Evolutionary conservation across 345 rosid species (phyloP).

Genomic region (Corymbia maculata): DNA sequence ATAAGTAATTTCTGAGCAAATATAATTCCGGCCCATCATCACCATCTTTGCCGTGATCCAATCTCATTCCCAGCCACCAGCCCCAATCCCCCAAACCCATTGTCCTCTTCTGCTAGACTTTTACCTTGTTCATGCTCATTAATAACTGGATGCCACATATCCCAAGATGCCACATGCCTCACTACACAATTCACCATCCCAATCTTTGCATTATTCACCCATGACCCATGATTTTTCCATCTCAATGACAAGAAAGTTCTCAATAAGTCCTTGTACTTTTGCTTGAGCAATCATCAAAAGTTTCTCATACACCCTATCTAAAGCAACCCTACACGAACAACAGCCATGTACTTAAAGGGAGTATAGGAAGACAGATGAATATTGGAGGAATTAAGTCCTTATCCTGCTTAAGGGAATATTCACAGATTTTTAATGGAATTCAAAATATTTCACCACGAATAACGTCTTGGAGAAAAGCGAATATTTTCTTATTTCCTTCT

Average conservation of each 20-base stretch:
- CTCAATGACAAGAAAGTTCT: background rate
- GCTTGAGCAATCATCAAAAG: background rate
- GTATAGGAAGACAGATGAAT: background rate
- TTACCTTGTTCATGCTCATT: background rate
- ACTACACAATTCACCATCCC: background rate
- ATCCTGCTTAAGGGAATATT: background rate
- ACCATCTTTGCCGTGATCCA: background rate
- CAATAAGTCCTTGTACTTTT: rapidly evolving
- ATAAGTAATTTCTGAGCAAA: background rate
- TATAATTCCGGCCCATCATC: background rate
- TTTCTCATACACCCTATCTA: background rate
- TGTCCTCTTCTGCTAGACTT: background rate
- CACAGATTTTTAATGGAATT: background rate
- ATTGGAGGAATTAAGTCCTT: background rate
- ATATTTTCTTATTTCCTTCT: background rate
- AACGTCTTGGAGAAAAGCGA: background rate
- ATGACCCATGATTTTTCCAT: background rate
- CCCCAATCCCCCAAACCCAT: background rate
- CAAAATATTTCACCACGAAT: background rate
- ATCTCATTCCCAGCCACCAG: background rate
- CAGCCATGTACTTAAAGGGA: background rate
- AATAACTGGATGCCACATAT: background rate
- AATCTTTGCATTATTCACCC: background rate
- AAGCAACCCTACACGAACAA: background rate
- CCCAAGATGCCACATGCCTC: background rate